Evolutionary conservation across 2,329 filamentous ascomycete genomes (phyloP).

Genomic region (Dactylonectria macrodidyma): DNA sequence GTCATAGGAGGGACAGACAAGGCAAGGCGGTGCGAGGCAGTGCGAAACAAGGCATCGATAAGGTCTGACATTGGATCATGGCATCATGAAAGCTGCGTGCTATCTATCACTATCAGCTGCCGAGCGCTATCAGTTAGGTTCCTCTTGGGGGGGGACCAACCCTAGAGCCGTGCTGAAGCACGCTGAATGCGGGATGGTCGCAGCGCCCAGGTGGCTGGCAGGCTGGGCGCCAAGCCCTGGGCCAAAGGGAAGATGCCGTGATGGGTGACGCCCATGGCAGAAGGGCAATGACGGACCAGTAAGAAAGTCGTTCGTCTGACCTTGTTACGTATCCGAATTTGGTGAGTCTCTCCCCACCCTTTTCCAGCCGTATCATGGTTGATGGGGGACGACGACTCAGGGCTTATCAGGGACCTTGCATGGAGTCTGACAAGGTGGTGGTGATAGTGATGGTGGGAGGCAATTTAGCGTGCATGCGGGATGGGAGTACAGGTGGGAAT

Average conservation of each 20-base stretch:
- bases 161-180: slow-evolving; percentile 28
- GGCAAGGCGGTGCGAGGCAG: neutral
- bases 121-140: slow-evolving; percentile 11
- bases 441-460: slow-evolving; percentile 4
- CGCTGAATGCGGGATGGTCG: slow-evolving; percentile 39
- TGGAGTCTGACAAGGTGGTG: slow-evolving; percentile 18
- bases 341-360: slow-evolving; percentile 40
- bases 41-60: slow-evolving; percentile 29
- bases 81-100: slow-evolving; percentile 20
- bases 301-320: slow-evolving; percentile 35
- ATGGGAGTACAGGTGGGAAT: neutral
- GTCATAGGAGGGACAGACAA: slow-evolving; percentile 8
- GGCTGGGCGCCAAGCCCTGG: slow-evolving; percentile 38
- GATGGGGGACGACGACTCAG: slow-evolving; percentile 6
- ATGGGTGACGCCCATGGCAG: slow-evolving; percentile 26
- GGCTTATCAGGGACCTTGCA: slow-evolving; percentile 39
- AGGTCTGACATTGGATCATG: slow-evolving; percentile 31
- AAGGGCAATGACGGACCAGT: slow-evolving; percentile 40
- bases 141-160: neutral
- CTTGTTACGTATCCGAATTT: slow-evolving; percentile 57
- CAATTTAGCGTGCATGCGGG: neutral
- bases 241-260: slow-evolving; percentile 11
- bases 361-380: slow-evolving; percentile 15
- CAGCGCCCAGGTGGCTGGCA: slow-evolving; percentile 33
- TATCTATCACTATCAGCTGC: slow-evolving; percentile 37